These are phyloP conservation scores for Xanthoparmelia taractica DNA, from an alignment of 495 filamentous ascomycete genomes.

Conservation along the genomic window DNA sequence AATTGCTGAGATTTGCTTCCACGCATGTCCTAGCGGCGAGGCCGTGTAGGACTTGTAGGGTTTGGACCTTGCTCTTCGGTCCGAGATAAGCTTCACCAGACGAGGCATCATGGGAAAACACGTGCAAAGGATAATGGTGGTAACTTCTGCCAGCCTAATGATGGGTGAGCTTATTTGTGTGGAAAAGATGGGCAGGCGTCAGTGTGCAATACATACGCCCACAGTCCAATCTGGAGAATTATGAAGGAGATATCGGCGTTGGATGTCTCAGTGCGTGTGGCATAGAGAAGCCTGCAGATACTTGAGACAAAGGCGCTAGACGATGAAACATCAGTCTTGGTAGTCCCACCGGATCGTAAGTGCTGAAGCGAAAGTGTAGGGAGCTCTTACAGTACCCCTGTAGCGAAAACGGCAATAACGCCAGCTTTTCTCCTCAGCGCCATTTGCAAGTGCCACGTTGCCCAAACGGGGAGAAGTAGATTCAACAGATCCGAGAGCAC, in stretches of 20 bases:
- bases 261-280: not conserved
- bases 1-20: not conserved
- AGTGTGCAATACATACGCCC: conserved; percentile 8
- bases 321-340: not conserved
- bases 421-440: conserved; percentile 12
- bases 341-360: not conserved
- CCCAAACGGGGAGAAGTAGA: conserved; percentile 16
- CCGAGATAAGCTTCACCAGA: not conserved
- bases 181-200: too few relatives aligned
- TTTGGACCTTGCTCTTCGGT: not conserved
- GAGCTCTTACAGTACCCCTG: conserved; percentile 7
- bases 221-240: conserved; percentile 1
- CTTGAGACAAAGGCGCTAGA: conserved; percentile 20
- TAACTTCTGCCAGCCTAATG: conserved; percentile 11
- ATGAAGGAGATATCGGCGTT: conserved; percentile 12
- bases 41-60: not conserved
- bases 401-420: conserved; percentile 11
- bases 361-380: not conserved
- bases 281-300: conserved; percentile 15
- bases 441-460: conserved; percentile 24
- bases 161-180: not conserved
- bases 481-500: conserved; percentile 20
- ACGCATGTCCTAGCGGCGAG: too few relatives aligned
- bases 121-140: conserved; percentile 14
- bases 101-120: conserved; percentile 23